A percentile compares a stretch with the other conserved stretches of the same genome.
Evolutionary conservation across 345 rosid species (phyloP).

Genomic region (Hibiscus syriacus): DNA sequence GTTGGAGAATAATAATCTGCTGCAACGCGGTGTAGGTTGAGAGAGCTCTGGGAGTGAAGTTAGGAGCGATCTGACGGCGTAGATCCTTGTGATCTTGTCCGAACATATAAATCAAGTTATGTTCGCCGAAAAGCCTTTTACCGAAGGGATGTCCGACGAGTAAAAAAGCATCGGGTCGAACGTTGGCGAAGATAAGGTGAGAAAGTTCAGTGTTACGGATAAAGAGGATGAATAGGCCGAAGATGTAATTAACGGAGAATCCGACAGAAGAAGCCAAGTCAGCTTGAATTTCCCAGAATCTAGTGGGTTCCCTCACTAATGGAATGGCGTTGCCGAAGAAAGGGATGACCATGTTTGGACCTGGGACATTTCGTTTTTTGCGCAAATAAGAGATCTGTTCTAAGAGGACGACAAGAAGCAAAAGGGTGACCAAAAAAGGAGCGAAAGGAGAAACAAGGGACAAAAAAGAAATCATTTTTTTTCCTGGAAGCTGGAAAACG

Average conservation of each 20-base stretch:
- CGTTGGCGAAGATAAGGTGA: no score
- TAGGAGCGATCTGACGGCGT: no score
- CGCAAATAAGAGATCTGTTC: conserved; percentile 60
- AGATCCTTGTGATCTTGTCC: no score
- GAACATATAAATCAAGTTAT: no score
- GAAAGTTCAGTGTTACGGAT: conserved; percentile 52
- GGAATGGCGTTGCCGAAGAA: conserved; percentile 56
- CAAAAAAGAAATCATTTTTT: not conserved
- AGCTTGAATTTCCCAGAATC: conserved; percentile 70
- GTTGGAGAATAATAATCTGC: conserved; percentile 62
- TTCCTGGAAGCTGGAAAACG: not conserved
- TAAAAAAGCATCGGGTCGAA: conserved; percentile 74
- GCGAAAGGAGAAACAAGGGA: not conserved
- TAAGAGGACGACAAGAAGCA: conserved; percentile 29
- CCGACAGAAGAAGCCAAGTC: conserved; percentile 31
- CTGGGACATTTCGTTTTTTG: conserved; percentile 53
- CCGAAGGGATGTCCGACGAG: conserved; percentile 86
- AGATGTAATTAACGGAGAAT: conserved; percentile 54
- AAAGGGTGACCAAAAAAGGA: conserved; percentile 26
- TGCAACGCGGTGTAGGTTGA: conserved; percentile 58
- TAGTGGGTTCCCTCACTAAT: conserved; percentile 48
- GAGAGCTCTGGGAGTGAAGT: conserved; percentile 69
- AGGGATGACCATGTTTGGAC: conserved; percentile 54
- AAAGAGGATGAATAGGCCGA: conserved; percentile 65
- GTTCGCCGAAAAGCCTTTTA: conserved; percentile 78